Percentiles rank a stretch among this genome's conserved stretches.
Evolutionary conservation across 257 asterid species (phyloP).

Genomic region (Solanum paucissectum): DNA sequence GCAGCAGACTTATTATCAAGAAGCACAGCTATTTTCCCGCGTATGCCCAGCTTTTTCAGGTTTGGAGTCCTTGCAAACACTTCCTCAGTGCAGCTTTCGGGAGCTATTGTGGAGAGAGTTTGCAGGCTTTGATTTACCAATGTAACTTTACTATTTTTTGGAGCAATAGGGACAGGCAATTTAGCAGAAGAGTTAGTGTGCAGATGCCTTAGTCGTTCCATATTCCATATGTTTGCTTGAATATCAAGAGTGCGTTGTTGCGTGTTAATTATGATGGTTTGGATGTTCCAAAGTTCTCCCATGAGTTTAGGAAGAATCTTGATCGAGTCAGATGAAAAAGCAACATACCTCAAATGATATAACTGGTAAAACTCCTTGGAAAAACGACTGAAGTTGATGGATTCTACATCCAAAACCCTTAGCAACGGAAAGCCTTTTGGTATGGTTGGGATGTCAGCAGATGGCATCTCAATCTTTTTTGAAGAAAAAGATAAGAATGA

Average conservation of each 20-base stretch:
- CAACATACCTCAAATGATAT: constrained; percentile 16
- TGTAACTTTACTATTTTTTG: not conserved
- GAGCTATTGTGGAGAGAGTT: constrained; percentile 13
- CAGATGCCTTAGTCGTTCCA: constrained; percentile 12
- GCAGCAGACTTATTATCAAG: constrained; percentile 5
- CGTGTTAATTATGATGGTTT: constrained; percentile 10
- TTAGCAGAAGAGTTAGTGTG: constrained; percentile 12
- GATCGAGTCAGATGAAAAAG: constrained; percentile 4
- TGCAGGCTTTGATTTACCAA: constrained; percentile 10
- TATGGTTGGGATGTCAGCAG: constrained; percentile 10
- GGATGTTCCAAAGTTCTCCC: constrained; percentile 11
- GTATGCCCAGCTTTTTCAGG: constrained; percentile 7
- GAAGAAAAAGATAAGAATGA: constrained; percentile 26
- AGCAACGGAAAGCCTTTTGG: constrained; percentile 16
- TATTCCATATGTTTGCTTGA: constrained; percentile 8
- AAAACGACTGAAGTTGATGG: constrained; percentile 14
- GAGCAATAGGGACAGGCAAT: not conserved
- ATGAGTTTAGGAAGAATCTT: constrained; percentile 4
- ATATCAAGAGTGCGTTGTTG: constrained; percentile 1
- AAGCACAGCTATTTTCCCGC: constrained; percentile 6
- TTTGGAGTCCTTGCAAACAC: constrained; percentile 8
- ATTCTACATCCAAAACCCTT: constrained; percentile 12
- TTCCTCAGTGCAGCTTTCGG: constrained; percentile 13
- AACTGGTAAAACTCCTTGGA: constrained; percentile 7
- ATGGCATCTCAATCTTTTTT: not conserved